Base-by-base conservation (phyloP, 257 asterid species). In the Craterostigma plantagineum region DNA sequence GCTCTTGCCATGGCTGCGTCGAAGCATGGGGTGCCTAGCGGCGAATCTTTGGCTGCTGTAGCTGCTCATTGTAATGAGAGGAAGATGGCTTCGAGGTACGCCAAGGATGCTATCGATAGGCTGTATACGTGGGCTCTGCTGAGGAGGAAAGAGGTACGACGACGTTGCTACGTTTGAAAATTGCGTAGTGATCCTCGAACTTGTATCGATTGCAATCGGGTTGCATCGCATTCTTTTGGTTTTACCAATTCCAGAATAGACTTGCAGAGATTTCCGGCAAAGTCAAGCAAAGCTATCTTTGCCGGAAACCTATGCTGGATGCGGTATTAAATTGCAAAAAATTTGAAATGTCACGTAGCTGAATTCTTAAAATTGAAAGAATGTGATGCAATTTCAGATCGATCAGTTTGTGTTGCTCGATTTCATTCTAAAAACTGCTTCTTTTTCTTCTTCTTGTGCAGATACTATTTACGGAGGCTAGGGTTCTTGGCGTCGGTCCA, bases 401-500 rank as follows among this genome's bases (percentile, higher is more conserved):
- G 30, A n/a, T n/a, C n/a, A n/a, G n/a, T n/a, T n/a, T n/a, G 6
- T 13, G n/a, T 15, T 14, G n/a, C 3, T 14, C 3, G 14, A 7
- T 42, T n/a, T n/a, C n/a, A 42, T 6, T 4, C 17, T 12, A 3
- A 8, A 16, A 43, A 14, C 30, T 43, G 30, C 30, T 16, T 34
- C 14, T 33, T 43, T 33, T 38, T 49, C 37, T 13, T 8, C 34
- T 30, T 27, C 43, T 33, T 33, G 14, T 55, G 79, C 84, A 86
- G 97, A 57, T 67, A 35, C 48, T 77, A 34, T 61, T 58, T 67
- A 59, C 73, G 1, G 84, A 81, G 49, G 97, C 97, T 41, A 65
- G 87, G 61, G 91, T 81, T 16, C 47, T 81, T 59, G 91, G 76
- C 14, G 68, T 86, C 55, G 97, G 97, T 33, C 97, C 97, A 3